Conservation (phyloP, 1,284 basidiomycete genomes). For the Laetiporus sulphureus region DNA sequence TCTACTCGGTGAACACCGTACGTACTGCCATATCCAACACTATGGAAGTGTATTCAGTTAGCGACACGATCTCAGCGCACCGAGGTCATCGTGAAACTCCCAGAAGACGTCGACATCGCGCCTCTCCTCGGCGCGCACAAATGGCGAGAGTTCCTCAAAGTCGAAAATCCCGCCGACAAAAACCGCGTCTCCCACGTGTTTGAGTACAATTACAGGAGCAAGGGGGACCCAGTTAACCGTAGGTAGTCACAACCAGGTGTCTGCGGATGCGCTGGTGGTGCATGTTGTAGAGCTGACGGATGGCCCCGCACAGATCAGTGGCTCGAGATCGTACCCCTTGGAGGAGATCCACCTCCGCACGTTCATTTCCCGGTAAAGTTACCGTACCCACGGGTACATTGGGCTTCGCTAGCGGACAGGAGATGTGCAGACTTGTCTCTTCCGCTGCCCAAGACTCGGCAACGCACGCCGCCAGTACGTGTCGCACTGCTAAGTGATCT, state of each 20-base stretch:
- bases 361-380: constrained; percentile 16
- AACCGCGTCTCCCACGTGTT: constrained; percentile 22
- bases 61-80: constrained; percentile 20
- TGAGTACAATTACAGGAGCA: constrained; percentile 23
- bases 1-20: constrained; percentile 23
- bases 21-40: constrained; percentile 1
- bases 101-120: constrained; percentile 17
- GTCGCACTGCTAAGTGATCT: background rate
- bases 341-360: constrained; percentile 14
- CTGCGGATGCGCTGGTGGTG: too few species aligned
- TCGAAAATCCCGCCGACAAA: constrained; percentile 6
- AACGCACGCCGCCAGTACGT: constrained; percentile 11
- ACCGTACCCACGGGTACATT: constrained; percentile 21
- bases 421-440: constrained; percentile 17
- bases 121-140: constrained; percentile 23
- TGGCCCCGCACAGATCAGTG: constrained; percentile 17
- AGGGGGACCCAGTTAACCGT: constrained; percentile 25
- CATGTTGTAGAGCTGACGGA: background rate
- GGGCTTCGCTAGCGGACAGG: constrained; percentile 13
- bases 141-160: constrained; percentile 17
- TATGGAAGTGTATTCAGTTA: background rate
- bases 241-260: too few species aligned
- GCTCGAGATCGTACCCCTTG: constrained; percentile 12
- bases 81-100: constrained; percentile 23
- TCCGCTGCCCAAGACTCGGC: constrained; percentile 15